Percentiles rank a stretch among this genome's conserved stretches.
Conservation (phyloP, 441 rosid genomes). For the Pelargonium myrrhifolium region DNA sequence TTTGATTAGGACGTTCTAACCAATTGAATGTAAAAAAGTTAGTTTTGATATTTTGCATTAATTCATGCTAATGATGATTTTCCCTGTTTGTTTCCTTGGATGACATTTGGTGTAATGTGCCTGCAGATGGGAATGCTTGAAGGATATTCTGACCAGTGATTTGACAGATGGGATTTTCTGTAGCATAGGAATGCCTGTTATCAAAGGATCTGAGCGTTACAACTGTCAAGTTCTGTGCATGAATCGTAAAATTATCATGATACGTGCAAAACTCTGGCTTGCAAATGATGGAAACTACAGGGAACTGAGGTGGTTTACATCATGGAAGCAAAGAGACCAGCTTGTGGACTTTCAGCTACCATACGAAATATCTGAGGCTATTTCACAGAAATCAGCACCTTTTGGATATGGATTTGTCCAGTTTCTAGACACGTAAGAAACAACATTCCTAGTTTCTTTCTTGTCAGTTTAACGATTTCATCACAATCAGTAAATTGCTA, state of each 20-base stretch:
- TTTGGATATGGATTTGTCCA: slow-evolving; percentile 86
- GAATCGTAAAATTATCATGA: slow-evolving; percentile 71
- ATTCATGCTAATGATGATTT: not conserved
- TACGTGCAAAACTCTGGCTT: slow-evolving; percentile 88
- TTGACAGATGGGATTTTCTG: slow-evolving; percentile 81
- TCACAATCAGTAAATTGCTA: too few species aligned
- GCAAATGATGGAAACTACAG: slow-evolving; percentile 88
- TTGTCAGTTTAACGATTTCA: too few species aligned
- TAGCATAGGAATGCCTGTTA: slow-evolving; percentile 91
- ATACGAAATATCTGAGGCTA: slow-evolving; percentile 51
- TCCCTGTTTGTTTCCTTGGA: not conserved
- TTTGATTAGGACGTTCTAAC: not conserved
- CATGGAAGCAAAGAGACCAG: slow-evolving; percentile 70
- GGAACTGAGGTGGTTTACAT: slow-evolving; percentile 84
- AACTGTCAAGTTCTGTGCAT: slow-evolving; percentile 89
- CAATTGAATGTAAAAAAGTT: not conserved
- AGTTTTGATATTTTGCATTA: not conserved
- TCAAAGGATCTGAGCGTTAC: slow-evolving; percentile 82
- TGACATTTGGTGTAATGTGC: slow-evolving; percentile 5
- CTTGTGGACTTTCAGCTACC: slow-evolving; percentile 80
- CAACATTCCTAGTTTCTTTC: not conserved
- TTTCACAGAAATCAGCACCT: slow-evolving; percentile 63
- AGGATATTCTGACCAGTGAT: slow-evolving; percentile 66
- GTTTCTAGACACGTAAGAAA: slow-evolving; percentile 71
- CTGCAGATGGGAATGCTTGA: slow-evolving; percentile 88